Percentiles rank a stretch among this genome's conserved stretches.
These are phyloP conservation scores for Penicillium malachiteum DNA, from an alignment of 495 filamentous ascomycete species.

Conservation along the genomic window DNA sequence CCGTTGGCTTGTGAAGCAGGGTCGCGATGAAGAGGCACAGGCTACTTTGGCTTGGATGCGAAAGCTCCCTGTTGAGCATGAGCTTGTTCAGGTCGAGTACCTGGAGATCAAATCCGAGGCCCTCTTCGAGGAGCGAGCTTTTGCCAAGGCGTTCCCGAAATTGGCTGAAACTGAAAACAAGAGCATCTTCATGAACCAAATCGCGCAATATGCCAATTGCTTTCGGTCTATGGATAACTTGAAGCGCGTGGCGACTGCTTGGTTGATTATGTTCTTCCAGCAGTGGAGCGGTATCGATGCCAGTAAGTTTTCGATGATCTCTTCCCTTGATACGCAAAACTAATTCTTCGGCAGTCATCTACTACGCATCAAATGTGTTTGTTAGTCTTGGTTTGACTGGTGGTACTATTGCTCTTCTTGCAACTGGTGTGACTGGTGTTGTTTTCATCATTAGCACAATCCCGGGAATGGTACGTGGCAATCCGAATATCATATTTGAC, in stretches of 20 bases:
- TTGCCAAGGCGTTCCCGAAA: slow-evolving; percentile 37
- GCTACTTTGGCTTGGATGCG: slow-evolving; percentile 47
- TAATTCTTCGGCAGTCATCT: slow-evolving; percentile 22
- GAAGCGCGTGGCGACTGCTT: slow-evolving; percentile 36
- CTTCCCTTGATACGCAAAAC: not conserved
- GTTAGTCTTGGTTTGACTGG: slow-evolving; percentile 83
- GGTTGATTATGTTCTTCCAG: slow-evolving; percentile 45
- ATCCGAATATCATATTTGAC: slow-evolving; percentile 12
- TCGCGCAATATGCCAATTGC: slow-evolving; percentile 38
- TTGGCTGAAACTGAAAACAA: slow-evolving; percentile 30
- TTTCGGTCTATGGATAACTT: slow-evolving; percentile 41
- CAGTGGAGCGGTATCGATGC: slow-evolving; percentile 46
- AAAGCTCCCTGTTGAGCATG: slow-evolving; percentile 34
- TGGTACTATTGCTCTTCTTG: slow-evolving; percentile 68
- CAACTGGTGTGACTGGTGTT: slow-evolving; percentile 60
- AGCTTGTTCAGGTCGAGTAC: slow-evolving; percentile 46
- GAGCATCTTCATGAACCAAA: slow-evolving; percentile 33
- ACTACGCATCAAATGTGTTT: slow-evolving; percentile 40
- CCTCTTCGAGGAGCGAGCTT: slow-evolving; percentile 40
- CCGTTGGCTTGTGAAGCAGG: slow-evolving; percentile 49
- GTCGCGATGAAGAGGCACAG: slow-evolving; percentile 50
- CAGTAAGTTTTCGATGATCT: slow-evolving; percentile 15
- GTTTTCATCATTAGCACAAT: slow-evolving; percentile 71
- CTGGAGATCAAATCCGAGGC: slow-evolving; percentile 44
- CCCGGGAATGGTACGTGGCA: slow-evolving; percentile 70